Conservation (phyloP, 129 eudicot species). For the Ambrosia trifida region DNA sequence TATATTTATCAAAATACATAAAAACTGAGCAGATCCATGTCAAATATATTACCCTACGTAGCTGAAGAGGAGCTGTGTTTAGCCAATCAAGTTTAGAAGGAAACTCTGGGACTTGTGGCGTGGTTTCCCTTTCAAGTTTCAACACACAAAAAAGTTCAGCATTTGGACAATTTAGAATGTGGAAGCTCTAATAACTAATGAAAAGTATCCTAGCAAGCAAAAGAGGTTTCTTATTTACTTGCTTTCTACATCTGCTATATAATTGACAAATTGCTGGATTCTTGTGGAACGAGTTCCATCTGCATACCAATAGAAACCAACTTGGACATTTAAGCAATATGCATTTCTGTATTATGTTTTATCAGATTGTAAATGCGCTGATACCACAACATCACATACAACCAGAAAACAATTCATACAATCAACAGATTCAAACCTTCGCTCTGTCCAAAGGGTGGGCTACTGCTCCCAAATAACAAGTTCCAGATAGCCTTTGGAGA, state of each 20-base stretch:
- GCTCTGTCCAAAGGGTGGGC: constrained; percentile 53
- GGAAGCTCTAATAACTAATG: constrained; percentile 16
- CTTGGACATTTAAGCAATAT: constrained; percentile 10
- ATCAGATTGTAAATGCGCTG: constrained; percentile 1
- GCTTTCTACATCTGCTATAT: constrained; percentile 83
- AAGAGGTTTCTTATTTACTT: constrained; percentile 38
- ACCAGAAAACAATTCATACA: constrained; percentile 10
- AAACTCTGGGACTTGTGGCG: constrained; percentile 83
- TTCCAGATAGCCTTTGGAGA: constrained; percentile 97
- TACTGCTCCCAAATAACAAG: constrained; percentile 59
- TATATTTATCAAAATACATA: constrained; percentile 2
- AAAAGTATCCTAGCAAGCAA: background rate
- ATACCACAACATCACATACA: constrained; percentile 11
- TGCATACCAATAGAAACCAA: constrained; percentile 40
- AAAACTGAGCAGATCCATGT: constrained; percentile 3
- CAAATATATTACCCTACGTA: constrained; percentile 61
- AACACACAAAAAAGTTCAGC: constrained; percentile 25
- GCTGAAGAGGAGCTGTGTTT: constrained; percentile 92
- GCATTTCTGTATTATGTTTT: constrained; percentile 18
- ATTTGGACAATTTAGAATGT: background rate
- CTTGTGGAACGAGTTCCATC: constrained; percentile 58
- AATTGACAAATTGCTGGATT: constrained; percentile 71
- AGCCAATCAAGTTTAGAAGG: constrained; percentile 97
- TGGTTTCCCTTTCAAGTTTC: constrained; percentile 46
- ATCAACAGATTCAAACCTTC: constrained; percentile 53